Conservation (phyloP, 176 grass and related monocot species). For the Phragmites australis region DNA sequence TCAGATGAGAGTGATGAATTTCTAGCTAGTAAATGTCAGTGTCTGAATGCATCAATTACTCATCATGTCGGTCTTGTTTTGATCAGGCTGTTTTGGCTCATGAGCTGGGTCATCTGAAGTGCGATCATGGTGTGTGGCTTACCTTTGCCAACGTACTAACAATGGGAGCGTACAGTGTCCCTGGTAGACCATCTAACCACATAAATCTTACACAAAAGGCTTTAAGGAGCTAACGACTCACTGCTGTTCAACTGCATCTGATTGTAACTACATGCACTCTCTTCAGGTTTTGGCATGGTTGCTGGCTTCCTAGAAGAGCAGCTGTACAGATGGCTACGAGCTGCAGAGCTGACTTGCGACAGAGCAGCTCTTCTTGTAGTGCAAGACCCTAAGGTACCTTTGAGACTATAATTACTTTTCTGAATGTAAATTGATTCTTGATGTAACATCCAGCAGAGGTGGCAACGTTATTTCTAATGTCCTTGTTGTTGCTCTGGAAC, state of each 20-base stretch:
- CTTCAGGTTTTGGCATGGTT: constrained; percentile 77
- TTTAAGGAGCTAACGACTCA: neutral
- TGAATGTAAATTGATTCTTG: neutral
- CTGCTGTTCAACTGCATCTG: neutral
- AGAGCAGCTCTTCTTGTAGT: constrained; percentile 93
- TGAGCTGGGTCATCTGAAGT: constrained; percentile 96
- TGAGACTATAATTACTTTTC: neutral
- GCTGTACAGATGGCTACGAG: constrained; percentile 82
- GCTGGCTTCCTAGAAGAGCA: constrained; percentile 87
- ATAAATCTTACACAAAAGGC: neutral
- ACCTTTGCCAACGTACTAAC: constrained; percentile 95
- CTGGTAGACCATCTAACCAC: constrained; percentile 49
- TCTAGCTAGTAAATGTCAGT: neutral
- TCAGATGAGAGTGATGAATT: neutral
- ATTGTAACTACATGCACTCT: neutral
- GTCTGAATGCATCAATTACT: constrained; percentile 19
- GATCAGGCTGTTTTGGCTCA: constrained; percentile 94
- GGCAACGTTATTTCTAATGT: neutral
- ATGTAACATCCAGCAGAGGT: neutral
- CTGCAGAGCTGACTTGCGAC: constrained; percentile 91
- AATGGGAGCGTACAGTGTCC: constrained; percentile 74
- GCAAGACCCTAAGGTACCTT: constrained; percentile 81
- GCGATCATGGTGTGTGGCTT: constrained; percentile 95
- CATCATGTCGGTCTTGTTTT: constrained; percentile 37
- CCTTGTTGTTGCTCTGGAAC: neutral